phyloP scores from a whole-genome alignment of 2,329 filamentous ascomycete species.

The Rosellinia necatrix region DNA sequence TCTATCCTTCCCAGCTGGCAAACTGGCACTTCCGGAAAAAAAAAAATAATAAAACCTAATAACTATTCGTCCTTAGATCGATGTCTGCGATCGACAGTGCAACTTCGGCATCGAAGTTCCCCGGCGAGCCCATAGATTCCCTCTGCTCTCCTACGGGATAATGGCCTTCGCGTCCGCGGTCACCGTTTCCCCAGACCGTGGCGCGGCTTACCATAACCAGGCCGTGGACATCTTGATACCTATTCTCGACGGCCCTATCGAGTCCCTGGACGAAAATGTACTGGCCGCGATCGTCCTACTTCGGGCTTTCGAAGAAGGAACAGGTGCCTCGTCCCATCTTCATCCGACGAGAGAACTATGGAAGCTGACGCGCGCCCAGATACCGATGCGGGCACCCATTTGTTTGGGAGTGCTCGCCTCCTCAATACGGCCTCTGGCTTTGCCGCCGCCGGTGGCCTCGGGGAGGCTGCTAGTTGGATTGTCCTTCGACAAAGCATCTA shows the following conservation, averaged over 20 bases:
- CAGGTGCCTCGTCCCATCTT: neutral
- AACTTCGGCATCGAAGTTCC: slow-evolving; percentile 2
- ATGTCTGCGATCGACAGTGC: neutral
- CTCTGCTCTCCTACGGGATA: neutral
- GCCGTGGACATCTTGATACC: slow-evolving; percentile 7
- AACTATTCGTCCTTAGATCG: neutral
- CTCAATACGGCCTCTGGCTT: neutral
- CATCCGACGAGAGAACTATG: neutral
- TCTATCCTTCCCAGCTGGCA: too few relatives aligned
- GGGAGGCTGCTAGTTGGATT: slow-evolving; percentile 9
- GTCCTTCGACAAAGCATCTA: slow-evolving; percentile 6
- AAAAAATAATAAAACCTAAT: too few relatives aligned
- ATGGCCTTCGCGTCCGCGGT: neutral
- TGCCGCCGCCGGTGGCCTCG: slow-evolving; percentile 1
- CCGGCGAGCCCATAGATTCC: neutral
- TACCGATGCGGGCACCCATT: slow-evolving; percentile 1
- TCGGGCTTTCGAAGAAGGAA: slow-evolving; percentile 4
- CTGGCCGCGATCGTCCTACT: slow-evolving; percentile 6
- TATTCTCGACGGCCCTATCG: slow-evolving; percentile 5
- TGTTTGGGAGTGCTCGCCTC: slow-evolving; percentile 4
- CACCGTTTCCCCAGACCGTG: neutral
- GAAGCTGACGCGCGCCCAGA: neutral
- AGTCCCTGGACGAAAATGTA: slow-evolving; percentile 5
- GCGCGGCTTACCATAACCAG: neutral
- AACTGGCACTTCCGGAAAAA: too few relatives aligned